Evolutionary conservation across 1,284 basidiomycete species (phyloP).

Genomic region (Puccinia horiana): DNA sequence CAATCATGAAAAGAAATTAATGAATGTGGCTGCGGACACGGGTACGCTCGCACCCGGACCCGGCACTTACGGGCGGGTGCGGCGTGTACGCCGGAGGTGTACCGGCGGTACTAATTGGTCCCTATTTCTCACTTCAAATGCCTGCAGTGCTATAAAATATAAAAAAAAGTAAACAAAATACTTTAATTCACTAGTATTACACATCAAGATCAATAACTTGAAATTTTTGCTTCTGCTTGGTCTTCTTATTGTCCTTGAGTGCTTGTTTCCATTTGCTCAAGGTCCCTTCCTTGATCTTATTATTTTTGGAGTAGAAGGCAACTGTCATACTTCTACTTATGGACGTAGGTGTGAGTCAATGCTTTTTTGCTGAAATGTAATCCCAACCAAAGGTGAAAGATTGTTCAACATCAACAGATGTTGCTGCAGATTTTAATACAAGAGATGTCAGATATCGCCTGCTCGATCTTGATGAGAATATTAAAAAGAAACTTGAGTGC

Average conservation of each 20-base stretch:
- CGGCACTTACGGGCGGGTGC: not conserved
- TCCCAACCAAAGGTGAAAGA: not conserved
- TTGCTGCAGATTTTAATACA: not conserved
- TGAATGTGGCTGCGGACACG: not conserved
- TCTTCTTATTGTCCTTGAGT: not conserved
- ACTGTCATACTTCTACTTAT: not conserved
- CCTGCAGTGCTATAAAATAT: not conserved
- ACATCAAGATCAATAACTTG: not conserved
- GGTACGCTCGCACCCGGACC: not conserved
- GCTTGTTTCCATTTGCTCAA: not conserved
- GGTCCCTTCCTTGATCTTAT: not conserved
- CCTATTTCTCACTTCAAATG: not conserved
- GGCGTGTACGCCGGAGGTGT: not conserved
- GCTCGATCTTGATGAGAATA: not conserved
- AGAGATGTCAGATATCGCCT: not conserved
- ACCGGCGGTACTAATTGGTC: not conserved
- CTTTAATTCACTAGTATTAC: not conserved
- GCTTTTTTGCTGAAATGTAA: not conserved
- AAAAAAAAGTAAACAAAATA: not conserved
- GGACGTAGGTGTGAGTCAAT: not conserved
- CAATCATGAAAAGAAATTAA: no score
- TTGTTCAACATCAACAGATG: constrained; percentile 4
- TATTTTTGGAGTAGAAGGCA: not conserved
- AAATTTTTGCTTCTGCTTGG: not conserved
- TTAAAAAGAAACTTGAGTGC: not conserved